Evolutionary conservation across 2,329 filamentous ascomycete species (phyloP), one percentile per base, ranked within the genome.

Genomic region (Epichloe gansuensis): DNA sequence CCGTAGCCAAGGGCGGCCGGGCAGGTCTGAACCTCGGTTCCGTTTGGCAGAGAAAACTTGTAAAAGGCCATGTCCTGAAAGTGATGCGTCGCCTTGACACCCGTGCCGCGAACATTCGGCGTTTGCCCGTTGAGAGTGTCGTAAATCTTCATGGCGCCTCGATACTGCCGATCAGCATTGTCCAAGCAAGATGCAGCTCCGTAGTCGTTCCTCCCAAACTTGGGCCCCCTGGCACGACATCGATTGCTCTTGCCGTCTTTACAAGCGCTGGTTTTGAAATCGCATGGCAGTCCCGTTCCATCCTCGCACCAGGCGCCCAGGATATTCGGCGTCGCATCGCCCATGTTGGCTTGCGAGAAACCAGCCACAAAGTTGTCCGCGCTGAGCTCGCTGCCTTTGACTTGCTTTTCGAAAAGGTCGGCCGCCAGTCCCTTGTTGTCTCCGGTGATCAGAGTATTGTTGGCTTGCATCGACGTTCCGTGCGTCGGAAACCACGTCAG

Each of bases 351-450:
- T 66, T 95, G 89, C 1, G 88, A 93, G 68, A 95, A 96, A 11
- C 89, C 90, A 3, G 89, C 89, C 1, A 95, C 86, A 59, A 94
- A 95, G 11, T 76, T 77, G 1, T 78, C 72, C 0, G 79, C 74
- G 44, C 80, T 82, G 43, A 77, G 79, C 11, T 71, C 72, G 3
- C 68, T 62, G 31, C 76, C 71, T 5, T 70, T 71, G 52, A 86
- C 77, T 42, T 78, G 78, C 59, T 87, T 80, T 65, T 96, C 90
- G 56, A 95, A 86, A 5, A 95, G 73, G 59, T 84, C 81, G 3
- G 89, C 87, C 0, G 90, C 89, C 5, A 95, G 85, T 5, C 90
- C 90, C 70, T 96, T 95, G 73, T 96, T 96, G 66, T 96, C 90
- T 31, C 88, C 90, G 3, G 87, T 84, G 47, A 94, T 81, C 6